Base-by-base conservation (phyloP, 2,329 filamentous ascomycete genomes). In the Claviceps purpurea region DNA sequence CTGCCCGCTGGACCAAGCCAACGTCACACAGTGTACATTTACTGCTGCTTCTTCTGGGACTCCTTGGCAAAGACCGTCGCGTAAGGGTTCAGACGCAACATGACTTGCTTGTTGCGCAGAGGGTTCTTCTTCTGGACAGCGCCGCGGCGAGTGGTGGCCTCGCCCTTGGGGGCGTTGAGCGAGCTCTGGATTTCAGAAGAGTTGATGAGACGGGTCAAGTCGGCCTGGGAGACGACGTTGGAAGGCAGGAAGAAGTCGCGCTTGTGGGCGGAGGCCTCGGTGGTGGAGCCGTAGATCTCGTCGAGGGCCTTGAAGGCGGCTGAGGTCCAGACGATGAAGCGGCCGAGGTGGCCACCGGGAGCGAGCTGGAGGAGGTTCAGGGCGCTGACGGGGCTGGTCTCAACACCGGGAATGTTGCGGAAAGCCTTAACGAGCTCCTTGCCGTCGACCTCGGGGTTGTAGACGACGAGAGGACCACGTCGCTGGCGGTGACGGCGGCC, bases 51-150 rank as follows among this genome's bases (percentile, higher is more conserved):
- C 66, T 70, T 69, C 64, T 70, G 67, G 54, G 66, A 52, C 61
- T 70, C 81, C 81, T 94, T 88, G 64, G 84, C 78, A 76, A 94
- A 98, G 58, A 87, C 84, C 64, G 85, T 79, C 63, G 93, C 91
- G 76, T 98, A 98, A 59, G 93, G 93, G 85, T 98, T 98, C 73
- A 98, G 87, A 67, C 93, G 87, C 70, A 98, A 87, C 75, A 96
- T 82, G 62, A 98, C 86, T 82, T 97, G 93, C 84, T 89, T 95
- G 87, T 98, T 98, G 76, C 79, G 81, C 64, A 98, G 89, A 68
- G 93, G 93, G 83, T 98, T 98, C 90, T 97, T 97, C 89, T 98
- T 98, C 83, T 96, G 91, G 62, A 95, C 89, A 68, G 80, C 76
- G 62, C 79, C 76, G 69, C 93, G 88, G 84, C 96, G 96, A 74